Percentiles rank a stretch among this genome's conserved stretches.
Evolutionary conservation across 2,329 filamentous ascomycete species (phyloP).

Genomic region (Fusarium sp.): DNA sequence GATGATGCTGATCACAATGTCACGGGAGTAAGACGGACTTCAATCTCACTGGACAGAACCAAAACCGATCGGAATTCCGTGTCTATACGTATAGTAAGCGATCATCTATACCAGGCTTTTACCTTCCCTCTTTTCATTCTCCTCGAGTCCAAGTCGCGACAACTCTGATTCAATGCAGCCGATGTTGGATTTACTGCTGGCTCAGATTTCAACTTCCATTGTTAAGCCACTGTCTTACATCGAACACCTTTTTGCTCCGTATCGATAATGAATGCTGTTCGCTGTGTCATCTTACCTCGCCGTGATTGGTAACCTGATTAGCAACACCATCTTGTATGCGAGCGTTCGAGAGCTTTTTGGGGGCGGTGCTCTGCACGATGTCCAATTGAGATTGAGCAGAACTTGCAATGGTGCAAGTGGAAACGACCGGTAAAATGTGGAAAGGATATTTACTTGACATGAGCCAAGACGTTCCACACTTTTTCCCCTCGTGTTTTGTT

Average conservation of each 20-base stretch:
- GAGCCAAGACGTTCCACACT: no score
- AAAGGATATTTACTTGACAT: no score
- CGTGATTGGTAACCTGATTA: neutral
- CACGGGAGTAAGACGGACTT: neutral
- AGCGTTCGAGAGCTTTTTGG: neutral
- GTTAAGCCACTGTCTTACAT: neutral
- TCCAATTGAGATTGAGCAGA: neutral
- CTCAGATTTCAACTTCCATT: rapidly evolving
- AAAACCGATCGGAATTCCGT: neutral
- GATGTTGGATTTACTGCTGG: rapidly evolving
- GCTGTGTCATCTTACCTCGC: neutral
- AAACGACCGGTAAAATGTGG: no score
- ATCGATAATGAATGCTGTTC: neutral
- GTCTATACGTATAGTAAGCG: neutral
- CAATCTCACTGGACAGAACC: neutral
- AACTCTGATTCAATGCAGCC: neutral
- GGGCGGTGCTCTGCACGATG: neutral
- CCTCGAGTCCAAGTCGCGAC: neutral
- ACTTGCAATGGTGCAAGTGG: no score
- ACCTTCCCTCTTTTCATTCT: neutral
- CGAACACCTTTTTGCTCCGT: rapidly evolving
- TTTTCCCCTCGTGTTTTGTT: no score
- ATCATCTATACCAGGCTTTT: rapidly evolving
- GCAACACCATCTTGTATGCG: neutral
- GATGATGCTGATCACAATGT: neutral